Percentiles rank a stretch among this genome's conserved stretches.
phyloP scores from a whole-genome alignment of 371 early-diverging fungal genomes.

The Zychaea mexicana region DNA sequence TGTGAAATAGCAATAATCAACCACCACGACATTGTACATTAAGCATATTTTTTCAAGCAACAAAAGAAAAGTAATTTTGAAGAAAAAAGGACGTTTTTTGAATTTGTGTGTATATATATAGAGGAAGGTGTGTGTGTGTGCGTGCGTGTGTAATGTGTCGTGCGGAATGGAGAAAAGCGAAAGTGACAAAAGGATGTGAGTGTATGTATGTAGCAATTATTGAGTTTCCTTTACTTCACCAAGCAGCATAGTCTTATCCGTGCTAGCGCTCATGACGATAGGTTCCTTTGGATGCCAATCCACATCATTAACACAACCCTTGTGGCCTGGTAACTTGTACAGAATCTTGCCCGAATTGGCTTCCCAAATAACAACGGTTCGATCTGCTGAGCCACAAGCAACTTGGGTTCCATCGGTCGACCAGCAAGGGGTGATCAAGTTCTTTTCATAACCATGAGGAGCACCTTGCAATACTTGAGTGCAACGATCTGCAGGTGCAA shows the following conservation, averaged over 20 bases:
- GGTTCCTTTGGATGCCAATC: constrained; percentile 94
- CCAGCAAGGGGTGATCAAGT: constrained; percentile 88
- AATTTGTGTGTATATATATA: no score
- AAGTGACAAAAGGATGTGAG: no score
- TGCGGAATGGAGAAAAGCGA: no score
- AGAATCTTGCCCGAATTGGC: constrained; percentile 80
- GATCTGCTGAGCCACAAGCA: constrained; percentile 92
- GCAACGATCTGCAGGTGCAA: constrained; percentile 69
- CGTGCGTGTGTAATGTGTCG: no score
- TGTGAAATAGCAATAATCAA: neutral
- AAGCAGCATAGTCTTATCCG: constrained; percentile 85
- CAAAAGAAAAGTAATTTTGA: no score
- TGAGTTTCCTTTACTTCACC: constrained; percentile 70
- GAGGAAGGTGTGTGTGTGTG: no score
- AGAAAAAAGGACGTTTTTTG: no score
- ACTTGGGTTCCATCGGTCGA: constrained; percentile 88
- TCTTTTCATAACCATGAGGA: constrained; percentile 94
- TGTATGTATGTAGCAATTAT: no score
- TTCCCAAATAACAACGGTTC: constrained; percentile 96
- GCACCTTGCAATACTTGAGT: constrained; percentile 82
- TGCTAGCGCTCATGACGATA: constrained; percentile 83
- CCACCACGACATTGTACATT: neutral
- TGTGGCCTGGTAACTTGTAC: constrained; percentile 97
- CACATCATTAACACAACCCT: constrained; percentile 94
- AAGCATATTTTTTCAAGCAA: neutral